These are phyloP conservation scores for Pestalotiopsis sp. DNA, from an alignment of 2,329 filamentous ascomycete genomes.

Conservation along the genomic window DNA sequence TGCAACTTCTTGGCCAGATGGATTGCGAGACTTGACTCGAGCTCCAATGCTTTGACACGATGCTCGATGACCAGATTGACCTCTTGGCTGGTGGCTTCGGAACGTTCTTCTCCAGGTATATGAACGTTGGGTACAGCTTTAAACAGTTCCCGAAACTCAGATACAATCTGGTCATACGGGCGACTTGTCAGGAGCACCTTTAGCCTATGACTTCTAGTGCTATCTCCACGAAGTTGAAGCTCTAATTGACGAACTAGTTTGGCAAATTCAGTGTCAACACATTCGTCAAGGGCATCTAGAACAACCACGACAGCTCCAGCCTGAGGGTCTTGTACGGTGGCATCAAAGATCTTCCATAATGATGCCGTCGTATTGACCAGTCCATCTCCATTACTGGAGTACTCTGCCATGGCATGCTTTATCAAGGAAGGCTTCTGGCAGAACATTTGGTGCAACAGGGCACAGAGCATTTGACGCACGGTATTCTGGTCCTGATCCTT, in stretches of 20 bases:
- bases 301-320: slow-evolving; percentile 36
- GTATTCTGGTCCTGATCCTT: slow-evolving; percentile 41
- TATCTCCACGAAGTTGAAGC: too few species aligned
- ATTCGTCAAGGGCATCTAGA: slow-evolving; percentile 45
- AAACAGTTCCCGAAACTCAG: slow-evolving; percentile 21
- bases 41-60: slow-evolving; percentile 25
- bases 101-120: slow-evolving; percentile 39
- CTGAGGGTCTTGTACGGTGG: slow-evolving; percentile 25
- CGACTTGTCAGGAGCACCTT: slow-evolving; percentile 40
- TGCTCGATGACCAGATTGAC: slow-evolving; percentile 36
- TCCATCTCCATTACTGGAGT: slow-evolving; percentile 25
- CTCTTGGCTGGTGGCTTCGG: slow-evolving; percentile 36
- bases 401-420: slow-evolving; percentile 32
- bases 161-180: slow-evolving; percentile 33
- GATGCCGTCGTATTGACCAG: slow-evolving; percentile 24
- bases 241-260: neutral
- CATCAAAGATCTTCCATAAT: slow-evolving; percentile 38
- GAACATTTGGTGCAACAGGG: slow-evolving; percentile 43
- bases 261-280: slow-evolving; percentile 25
- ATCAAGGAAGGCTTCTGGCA: slow-evolving; percentile 32
- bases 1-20: slow-evolving; percentile 23
- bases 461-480: slow-evolving; percentile 38
- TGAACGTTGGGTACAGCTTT: slow-evolving; percentile 23
- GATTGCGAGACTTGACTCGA: slow-evolving; percentile 19
- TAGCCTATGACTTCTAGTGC: too few species aligned